Evolutionary conservation across 371 early-diverging fungal genomes (phyloP).

Genomic region (Mortierella sp.): DNA sequence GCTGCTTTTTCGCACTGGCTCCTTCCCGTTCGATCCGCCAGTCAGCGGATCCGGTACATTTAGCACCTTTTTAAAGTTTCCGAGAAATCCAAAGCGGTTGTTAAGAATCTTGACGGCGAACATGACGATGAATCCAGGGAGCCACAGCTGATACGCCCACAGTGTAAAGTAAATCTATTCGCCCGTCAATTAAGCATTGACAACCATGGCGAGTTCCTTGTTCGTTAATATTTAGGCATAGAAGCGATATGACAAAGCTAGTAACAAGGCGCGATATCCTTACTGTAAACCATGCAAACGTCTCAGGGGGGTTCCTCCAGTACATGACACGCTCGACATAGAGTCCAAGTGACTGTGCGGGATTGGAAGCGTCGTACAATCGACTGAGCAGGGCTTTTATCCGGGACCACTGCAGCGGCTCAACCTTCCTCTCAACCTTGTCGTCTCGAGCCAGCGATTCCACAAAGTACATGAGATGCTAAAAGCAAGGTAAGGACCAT

Average conservation of each 20-base stretch:
- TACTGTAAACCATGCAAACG: conserved; percentile 51
- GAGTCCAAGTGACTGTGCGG: conserved; percentile 45
- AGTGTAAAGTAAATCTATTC: conserved; percentile 38
- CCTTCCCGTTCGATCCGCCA: conserved; percentile 12
- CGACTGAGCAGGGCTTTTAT: conserved; percentile 43
- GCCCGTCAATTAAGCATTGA: neutral
- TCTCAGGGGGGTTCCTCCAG: conserved; percentile 50
- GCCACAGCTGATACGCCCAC: conserved; percentile 51
- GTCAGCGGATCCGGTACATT: conserved; percentile 26
- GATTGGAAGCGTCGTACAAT: conserved; percentile 46
- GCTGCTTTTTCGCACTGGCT: conserved; percentile 12
- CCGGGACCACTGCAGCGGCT: conserved; percentile 47
- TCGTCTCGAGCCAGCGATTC: conserved; percentile 54
- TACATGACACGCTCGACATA: conserved; percentile 46
- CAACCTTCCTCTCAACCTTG: conserved; percentile 18
- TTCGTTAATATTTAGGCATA: neutral
- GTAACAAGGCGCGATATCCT: neutral
- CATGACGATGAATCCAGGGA: conserved; percentile 37
- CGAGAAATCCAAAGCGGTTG: conserved; percentile 46
- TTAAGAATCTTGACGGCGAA: conserved; percentile 45
- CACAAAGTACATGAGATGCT: conserved; percentile 40
- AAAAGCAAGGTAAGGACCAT: neutral
- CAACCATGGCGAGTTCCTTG: neutral
- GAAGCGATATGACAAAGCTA: neutral
- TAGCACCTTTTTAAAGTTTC: conserved; percentile 27